These are phyloP conservation scores for Torulaspora maleeae DNA, from an alignment of 805 yeast species.

Conservation along the genomic window DNA sequence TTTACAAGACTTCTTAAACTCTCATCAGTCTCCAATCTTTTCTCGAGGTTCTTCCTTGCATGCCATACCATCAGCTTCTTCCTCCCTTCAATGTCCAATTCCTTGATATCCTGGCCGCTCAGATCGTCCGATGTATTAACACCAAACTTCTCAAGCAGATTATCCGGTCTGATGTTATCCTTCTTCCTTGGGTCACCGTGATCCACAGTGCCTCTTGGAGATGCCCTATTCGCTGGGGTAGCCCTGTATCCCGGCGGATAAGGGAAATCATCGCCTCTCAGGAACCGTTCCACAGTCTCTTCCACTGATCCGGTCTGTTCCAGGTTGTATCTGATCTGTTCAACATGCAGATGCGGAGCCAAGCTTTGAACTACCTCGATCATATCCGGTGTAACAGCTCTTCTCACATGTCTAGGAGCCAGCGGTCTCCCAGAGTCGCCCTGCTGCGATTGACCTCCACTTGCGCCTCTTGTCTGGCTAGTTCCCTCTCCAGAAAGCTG, in stretches of 20 bases:
- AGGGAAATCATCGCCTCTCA: constrained; percentile 59
- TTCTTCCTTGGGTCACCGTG: constrained; percentile 30
- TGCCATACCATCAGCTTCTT: constrained; percentile 46
- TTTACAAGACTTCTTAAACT: constrained; percentile 5
- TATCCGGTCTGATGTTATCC: constrained; percentile 32
- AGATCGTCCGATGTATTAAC: constrained; percentile 24
- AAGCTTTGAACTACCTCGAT: constrained; percentile 77
- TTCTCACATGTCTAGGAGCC: constrained; percentile 28
- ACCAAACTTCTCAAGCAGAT: constrained; percentile 27
- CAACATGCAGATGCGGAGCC: constrained; percentile 66
- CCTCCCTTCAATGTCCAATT: constrained; percentile 27
- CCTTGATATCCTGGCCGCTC: constrained; percentile 14
- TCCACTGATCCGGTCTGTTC: constrained; percentile 77
- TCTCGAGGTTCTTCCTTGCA: constrained; percentile 56
- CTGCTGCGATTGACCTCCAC: constrained; percentile 3
- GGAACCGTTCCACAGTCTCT: constrained; percentile 65
- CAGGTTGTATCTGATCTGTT: constrained; percentile 70
- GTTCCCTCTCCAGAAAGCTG: constrained; percentile 5
- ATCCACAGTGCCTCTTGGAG: constrained; percentile 5
- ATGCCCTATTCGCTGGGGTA: constrained; percentile 10
- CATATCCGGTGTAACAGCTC: constrained; percentile 65
- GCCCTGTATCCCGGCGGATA: constrained; percentile 43
- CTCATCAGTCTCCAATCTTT: constrained; percentile 12
- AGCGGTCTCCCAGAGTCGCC: constrained; percentile 8
- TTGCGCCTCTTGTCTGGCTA: not conserved